phyloP scores from a whole-genome alignment of 2,329 filamentous ascomycete species.

The Anthostomella pinea region DNA sequence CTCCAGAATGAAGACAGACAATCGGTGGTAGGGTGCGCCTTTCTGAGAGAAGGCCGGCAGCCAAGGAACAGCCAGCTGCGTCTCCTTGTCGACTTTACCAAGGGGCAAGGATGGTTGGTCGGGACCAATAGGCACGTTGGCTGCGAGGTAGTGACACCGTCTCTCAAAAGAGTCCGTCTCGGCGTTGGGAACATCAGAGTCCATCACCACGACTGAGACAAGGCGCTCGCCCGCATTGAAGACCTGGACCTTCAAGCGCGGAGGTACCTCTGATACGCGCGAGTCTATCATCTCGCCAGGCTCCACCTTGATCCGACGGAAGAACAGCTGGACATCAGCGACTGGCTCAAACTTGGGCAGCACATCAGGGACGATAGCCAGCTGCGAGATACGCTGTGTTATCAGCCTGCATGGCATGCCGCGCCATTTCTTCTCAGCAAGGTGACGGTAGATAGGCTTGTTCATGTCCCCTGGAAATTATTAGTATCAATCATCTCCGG shows the following conservation, averaged over 20 bases:
- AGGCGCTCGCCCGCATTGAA: conserved; percentile 81
- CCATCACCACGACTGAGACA: conserved; percentile 80
- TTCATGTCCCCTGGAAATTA: conserved; percentile 74
- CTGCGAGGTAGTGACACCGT: conserved; percentile 84
- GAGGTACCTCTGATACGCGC: conserved; percentile 66
- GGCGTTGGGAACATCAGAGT: conserved; percentile 83
- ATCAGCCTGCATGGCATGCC: conserved; percentile 76
- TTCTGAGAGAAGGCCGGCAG: conserved; percentile 83
- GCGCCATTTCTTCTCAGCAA: conserved; percentile 86
- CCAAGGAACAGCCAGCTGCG: conserved; percentile 76
- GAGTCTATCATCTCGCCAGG: conserved; percentile 80
- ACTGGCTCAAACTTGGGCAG: conserved; percentile 75
- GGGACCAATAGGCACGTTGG: conserved; percentile 54
- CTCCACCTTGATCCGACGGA: conserved; percentile 65
- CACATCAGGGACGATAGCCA: conserved; percentile 85
- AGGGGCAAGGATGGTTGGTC: conserved; percentile 62
- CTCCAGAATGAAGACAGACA: conserved; percentile 79
- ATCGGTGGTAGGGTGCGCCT: conserved; percentile 85
- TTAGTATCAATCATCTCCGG: background rate
- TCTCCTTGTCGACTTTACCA: conserved; percentile 53
- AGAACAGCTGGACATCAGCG: conserved; percentile 78
- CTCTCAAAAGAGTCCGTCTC: conserved; percentile 73
- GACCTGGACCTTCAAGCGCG: conserved; percentile 77
- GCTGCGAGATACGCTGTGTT: conserved; percentile 80
- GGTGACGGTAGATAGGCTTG: conserved; percentile 91